These are phyloP conservation scores for Heterobasidion parviporum DNA, from an alignment of 1,284 basidiomycete species.

Conservation along the genomic window DNA sequence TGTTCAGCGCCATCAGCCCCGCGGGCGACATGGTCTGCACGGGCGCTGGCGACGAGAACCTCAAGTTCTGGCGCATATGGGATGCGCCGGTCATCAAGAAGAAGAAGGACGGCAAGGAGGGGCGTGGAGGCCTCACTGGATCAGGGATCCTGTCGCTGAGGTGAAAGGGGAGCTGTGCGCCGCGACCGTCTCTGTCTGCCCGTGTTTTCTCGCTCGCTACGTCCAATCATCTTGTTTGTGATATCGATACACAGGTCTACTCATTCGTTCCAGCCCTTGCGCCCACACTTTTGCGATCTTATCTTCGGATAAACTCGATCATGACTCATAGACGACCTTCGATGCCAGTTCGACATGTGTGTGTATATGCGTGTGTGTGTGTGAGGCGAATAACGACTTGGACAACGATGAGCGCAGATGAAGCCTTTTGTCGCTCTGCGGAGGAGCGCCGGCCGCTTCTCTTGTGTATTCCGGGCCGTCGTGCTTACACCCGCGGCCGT, in stretches of 20 bases:
- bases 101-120: conserved; percentile 43
- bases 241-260: not conserved
- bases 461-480: too few relatives aligned
- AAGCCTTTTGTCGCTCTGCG: too few relatives aligned
- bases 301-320: too few relatives aligned
- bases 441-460: too few relatives aligned
- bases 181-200: not conserved
- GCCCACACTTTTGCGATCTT: not conserved
- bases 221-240: not conserved
- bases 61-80: conserved; percentile 89
- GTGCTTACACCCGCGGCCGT: too few relatives aligned
- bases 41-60: conserved; percentile 87
- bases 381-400: too few relatives aligned
- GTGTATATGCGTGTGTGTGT: too few relatives aligned
- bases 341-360: too few relatives aligned
- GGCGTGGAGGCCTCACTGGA: conserved; percentile 17
- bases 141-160: conserved; percentile 13
- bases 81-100: conserved; percentile 41
- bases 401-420: too few relatives aligned
- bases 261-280: not conserved
- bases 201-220: not conserved
- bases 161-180: conserved; percentile 2
- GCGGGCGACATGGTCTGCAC: conserved; percentile 87
- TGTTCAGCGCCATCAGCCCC: conserved; percentile 81
- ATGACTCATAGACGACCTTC: too few relatives aligned